Conservation (phyloP, 1,284 basidiomycete genomes). For the Fistulina hepatica region DNA sequence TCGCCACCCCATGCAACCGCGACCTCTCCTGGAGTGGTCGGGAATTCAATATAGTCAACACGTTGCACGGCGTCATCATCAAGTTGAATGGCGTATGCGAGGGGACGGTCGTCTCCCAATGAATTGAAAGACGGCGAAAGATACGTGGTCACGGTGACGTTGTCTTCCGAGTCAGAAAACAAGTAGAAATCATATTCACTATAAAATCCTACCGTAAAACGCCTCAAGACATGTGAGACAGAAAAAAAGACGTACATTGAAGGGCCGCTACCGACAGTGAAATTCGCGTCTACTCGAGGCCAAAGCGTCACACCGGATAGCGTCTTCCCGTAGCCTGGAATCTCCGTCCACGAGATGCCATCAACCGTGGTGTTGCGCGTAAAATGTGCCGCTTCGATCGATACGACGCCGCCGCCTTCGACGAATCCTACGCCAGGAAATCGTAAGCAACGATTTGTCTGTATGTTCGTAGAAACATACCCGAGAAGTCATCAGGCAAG, state of each 20-base stretch:
- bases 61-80: conserved; percentile 35
- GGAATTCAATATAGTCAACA: conserved; percentile 41
- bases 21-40: conserved; percentile 34
- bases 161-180: conserved; percentile 25
- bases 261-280: conserved; percentile 50
- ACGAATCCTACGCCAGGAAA: conserved; percentile 37
- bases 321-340: conserved; percentile 49
- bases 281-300: conserved; percentile 44
- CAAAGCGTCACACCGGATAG: conserved; percentile 50
- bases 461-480: conserved; percentile 19
- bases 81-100: conserved; percentile 46
- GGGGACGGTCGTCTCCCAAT: conserved; percentile 38
- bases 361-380: conserved; percentile 40
- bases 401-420: conserved; percentile 50
- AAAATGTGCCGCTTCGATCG: conserved; percentile 54
- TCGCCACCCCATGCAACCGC: conserved; percentile 39
- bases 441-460: not conserved
- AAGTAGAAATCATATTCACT: conserved; percentile 59
- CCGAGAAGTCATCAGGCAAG: conserved; percentile 35
- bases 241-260: conserved; percentile 32
- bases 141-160: conserved; percentile 38
- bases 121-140: conserved; percentile 55
- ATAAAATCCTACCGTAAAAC: conserved; percentile 3
- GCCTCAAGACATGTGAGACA: not conserved
- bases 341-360: conserved; percentile 44